Evolutionary conservation across 345 rosid species (phyloP).

Genomic region (Pelargonium nanum): DNA sequence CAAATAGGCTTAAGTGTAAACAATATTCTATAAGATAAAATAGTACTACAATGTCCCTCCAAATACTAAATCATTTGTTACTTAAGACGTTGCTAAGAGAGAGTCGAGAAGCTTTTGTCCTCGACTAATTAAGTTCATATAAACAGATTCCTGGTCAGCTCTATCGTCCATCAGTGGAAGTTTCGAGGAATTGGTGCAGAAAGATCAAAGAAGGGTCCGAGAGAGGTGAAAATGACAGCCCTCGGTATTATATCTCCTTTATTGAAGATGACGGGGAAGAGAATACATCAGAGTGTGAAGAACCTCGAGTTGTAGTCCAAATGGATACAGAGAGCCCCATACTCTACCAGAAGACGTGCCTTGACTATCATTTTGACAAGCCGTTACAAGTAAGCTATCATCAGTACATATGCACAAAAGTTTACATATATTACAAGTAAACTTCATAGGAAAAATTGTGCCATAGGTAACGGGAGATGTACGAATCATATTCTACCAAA

Average conservation of each 20-base stretch:
- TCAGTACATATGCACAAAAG: not conserved
- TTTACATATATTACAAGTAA: not conserved
- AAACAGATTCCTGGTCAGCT: slow-evolving; percentile 50
- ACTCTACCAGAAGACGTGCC: slow-evolving; percentile 76
- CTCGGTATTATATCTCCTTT: slow-evolving; percentile 53
- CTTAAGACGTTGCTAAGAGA: too few species aligned
- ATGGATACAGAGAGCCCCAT: slow-evolving; percentile 89
- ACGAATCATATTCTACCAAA: slow-evolving; percentile 72
- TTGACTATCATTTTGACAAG: slow-evolving; percentile 57
- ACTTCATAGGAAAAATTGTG: not conserved
- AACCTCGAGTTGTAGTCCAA: slow-evolving; percentile 56
- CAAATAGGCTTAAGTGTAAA: too few species aligned
- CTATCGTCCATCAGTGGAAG: slow-evolving; percentile 61
- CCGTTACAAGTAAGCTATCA: slow-evolving; percentile 52
- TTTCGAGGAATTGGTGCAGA: slow-evolving; percentile 59
- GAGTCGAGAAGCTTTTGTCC: too few species aligned
- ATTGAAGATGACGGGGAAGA: slow-evolving; percentile 31
- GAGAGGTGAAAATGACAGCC: slow-evolving; percentile 35
- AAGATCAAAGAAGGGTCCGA: slow-evolving; percentile 50
- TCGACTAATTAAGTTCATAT: slow-evolving; percentile 1
- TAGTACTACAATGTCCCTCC: too few species aligned
- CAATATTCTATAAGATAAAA: too few species aligned
- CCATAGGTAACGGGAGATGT: slow-evolving; percentile 62
- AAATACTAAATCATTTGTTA: too few species aligned
- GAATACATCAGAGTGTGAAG: slow-evolving; percentile 20